Base-by-base conservation (phyloP, 495 filamentous ascomycete species). In the Umbilicaria muhlenbergii region DNA sequence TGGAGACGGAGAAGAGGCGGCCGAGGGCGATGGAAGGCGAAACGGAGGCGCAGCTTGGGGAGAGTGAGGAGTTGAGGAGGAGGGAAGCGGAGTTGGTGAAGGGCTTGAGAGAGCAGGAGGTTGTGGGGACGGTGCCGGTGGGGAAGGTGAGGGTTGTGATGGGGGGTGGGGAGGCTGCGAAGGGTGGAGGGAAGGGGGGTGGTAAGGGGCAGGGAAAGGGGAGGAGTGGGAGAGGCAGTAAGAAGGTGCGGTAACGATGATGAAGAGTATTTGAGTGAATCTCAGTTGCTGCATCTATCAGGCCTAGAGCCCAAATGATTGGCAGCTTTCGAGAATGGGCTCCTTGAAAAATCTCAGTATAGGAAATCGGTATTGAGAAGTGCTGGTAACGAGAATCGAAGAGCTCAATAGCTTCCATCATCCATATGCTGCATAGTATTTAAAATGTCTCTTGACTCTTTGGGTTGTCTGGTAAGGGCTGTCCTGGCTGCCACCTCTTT, bases 111-210 rank as follows among this genome's bases (percentile, higher is more conserved):
- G 78, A 85, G 21, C 77, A 77, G 44, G 89, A 94, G 65, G 71
- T 91, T 38, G 73, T 83, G 39, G 86, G 86, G 49, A 68, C 72
- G 7, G 71, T 96, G 48, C 83, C 86, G 18, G 86, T 94, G 2
- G 71, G 79, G n/a, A 91, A 86, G 60, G 72, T 94, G 36, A 78
- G 82, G 54, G 77, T 95, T 18, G 80, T 93, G 73, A 70, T 77
- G 59, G 60, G 59, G 17, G 72, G 69, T 35, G 67, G 62, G 67
- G 68, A 34, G 60, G 62, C 7, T 54, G 68, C 40, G 42, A 59
- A 24, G 61, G 59, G 56, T 16, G 73, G 73, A 7, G 67, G 64
- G 3, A 68, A 63, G 34, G 66, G 63, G 32, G 65, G 64, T 18
- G 60, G 54, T 15, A 58, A 56, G 50, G 62, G 58, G 43, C 63